Evolutionary conservation across 345 rosid genomes (phyloP), one percentile per base, ranked within the genome.

Genomic region (Luvunga scandens): DNA sequence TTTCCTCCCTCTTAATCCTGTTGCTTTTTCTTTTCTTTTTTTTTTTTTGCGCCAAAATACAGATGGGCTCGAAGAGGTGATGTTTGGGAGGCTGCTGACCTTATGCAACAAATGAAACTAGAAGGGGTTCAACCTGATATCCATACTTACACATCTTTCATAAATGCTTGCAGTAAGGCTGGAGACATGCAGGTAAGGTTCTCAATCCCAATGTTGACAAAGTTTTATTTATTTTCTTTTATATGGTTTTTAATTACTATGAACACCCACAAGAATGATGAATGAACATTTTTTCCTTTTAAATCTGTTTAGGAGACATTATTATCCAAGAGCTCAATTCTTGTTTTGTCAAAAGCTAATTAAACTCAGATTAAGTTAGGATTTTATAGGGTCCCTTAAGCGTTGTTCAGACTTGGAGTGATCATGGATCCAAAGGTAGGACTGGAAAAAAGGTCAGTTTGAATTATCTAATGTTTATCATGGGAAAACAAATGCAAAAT

Each of bases 61-160:
- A 95, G 99, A 88, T 95, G 98, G 99, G 97, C 99, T 79, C 87
- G 99, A 75, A 83, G 98, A 84, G 99, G 99, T 19, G 98, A 93
- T 88, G 92, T 95, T 31, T 93, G 99, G 99, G 98, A 95, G 84
- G 98, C 99, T 12, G 94, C 93, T 38, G 99, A 95, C 76, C 87
- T 95, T 81, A 90, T 95, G 92, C 97, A 92, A 68, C 97, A 93
- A 86, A 95, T 95, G 99, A 93, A 85, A 61, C 88, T 79, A 66
- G 99, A 88, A 81, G 93, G 96, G 31, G 97, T 95, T 70, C 83
- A 90, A 69, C 99, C 97, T 6, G 98, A 95, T 61, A 93, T 95
- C 73, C 99, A 85, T 80, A 92, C 98, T 72, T 95, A 88, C 81
- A 95, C 99, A 38, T 95, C 99, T 61, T 95, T 92, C 81, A 88